Evolutionary conservation across 208 protist genomes (phyloP), one percentile per base, ranked within the genome.

Genomic region (Trypanosomatidae sp.): DNA sequence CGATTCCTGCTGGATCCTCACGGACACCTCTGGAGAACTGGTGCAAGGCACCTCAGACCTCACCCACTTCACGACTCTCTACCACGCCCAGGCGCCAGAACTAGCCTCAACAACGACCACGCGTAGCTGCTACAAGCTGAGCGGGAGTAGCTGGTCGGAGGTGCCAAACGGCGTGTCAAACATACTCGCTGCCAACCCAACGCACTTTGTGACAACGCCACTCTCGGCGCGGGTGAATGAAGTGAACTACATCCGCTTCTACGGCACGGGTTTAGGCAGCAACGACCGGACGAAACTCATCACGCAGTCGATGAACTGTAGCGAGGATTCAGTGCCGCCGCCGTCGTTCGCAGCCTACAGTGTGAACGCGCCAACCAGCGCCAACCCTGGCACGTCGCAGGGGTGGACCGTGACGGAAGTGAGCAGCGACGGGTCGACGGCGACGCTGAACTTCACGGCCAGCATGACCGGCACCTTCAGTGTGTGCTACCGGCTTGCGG

Each of bases 401-500:
- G 87, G 89, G 28, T 95, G 92, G 92, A 44, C 60, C 5, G 81
- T 97, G 25, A 79, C 72, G 67, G 39, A 66, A 49, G 62, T 76
- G 41, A 79, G 60, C 68, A 71, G 64, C 13, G 81, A 85, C 62
- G 77, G 72, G 53, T 86, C 80, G 15, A 82, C 67, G 46, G 69
- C 86, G 25, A 67, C 76, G 44, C 70, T 97, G 60, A 90, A 86
- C 78, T 86, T 97, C 70, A 91, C 79, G 47, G 76, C 86, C 10
- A 82, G n/a, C 10, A 69, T 46, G 15, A 81, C 60, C 10, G 93
- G 89, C 7, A 83, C 43, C 5, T 96, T 83, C 76, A 95, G 85
- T 67, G 90, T 97, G 69, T 97, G 93, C 71, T 97, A 97, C 80
- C 82, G 83, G 13, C 86, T 95, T 28, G 80, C 78, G 33, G 65